These are phyloP conservation scores for Oxyria digyna DNA, from an alignment of 148 eudicot species.

Conservation along the genomic window DNA sequence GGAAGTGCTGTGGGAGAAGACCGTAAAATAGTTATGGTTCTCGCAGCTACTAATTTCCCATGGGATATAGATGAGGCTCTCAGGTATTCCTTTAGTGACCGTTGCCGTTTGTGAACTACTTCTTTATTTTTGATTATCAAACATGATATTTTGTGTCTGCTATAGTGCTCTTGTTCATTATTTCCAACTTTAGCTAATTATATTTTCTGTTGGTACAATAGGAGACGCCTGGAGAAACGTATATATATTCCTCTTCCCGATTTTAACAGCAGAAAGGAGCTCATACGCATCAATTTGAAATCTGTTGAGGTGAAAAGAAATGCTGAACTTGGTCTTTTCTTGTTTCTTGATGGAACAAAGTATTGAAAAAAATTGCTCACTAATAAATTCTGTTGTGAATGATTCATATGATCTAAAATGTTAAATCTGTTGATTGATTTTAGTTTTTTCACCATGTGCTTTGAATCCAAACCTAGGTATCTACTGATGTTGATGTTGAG, in stretches of 20 bases:
- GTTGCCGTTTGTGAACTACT: background rate
- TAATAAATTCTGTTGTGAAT: too few relatives aligned
- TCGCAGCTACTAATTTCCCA: conserved; percentile 98
- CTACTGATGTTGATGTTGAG: conserved; percentile 74
- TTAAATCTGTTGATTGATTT: background rate
- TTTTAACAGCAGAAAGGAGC: conserved; percentile 92
- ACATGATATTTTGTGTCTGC: background rate
- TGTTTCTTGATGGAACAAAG: background rate
- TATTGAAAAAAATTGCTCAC: background rate
- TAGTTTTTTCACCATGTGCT: background rate
- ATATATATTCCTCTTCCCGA: conserved; percentile 92
- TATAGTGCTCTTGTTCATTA: background rate
- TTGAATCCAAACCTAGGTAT: conserved; percentile 31
- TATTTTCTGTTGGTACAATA: conserved; percentile 17
- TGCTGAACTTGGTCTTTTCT: too few relatives aligned
- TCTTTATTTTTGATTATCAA: background rate
- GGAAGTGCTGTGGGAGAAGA: conserved; percentile 75
- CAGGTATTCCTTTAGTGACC: conserved; percentile 27
- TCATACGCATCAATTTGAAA: conserved; percentile 85
- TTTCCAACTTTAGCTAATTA: background rate
- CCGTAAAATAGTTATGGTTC: conserved; percentile 97
- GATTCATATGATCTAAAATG: background rate
- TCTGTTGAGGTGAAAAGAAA: conserved; percentile 62
- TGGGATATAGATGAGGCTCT: conserved; percentile 99
- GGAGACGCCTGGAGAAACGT: conserved; percentile 96